Conservation (phyloP, 1,284 basidiomycete genomes). For the Takashimella tepidaria region DNA sequence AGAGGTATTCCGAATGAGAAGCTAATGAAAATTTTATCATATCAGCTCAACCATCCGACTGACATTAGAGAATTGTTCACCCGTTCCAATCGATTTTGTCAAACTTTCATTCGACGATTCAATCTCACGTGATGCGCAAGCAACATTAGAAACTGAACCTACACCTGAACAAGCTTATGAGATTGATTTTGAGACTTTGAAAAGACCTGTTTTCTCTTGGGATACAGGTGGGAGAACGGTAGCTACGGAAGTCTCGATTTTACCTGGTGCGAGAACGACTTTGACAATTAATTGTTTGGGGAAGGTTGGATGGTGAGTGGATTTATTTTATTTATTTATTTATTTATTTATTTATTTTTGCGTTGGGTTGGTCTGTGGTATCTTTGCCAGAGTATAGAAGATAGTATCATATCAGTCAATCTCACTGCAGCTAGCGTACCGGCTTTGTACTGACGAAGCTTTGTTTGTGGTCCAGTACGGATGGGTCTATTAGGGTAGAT, state of each 20-base stretch:
- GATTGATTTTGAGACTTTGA: conserved; percentile 73
- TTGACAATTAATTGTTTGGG: conserved; percentile 72
- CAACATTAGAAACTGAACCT: conserved; percentile 66
- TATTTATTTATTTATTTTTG: too few species aligned
- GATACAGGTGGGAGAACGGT: conserved; percentile 51
- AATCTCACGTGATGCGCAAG: conserved; percentile 68
- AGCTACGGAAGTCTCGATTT: conserved; percentile 52
- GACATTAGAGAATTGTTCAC: conserved; percentile 80
- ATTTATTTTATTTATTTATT: too few species aligned
- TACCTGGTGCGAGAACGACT: conserved; percentile 64
- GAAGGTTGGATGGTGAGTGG: conserved; percentile 74
- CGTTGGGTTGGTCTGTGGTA: too few species aligned
- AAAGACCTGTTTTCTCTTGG: conserved; percentile 78
- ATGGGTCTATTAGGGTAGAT: conserved; percentile 71
- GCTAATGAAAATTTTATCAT: too few species aligned
- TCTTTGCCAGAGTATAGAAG: too few species aligned
- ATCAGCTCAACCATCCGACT: conserved; percentile 71
- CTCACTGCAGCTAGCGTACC: too few species aligned
- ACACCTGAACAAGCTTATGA: conserved; percentile 83
- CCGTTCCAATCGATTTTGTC: conserved; percentile 75
- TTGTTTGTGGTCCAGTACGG: conserved; percentile 63
- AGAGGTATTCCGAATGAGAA: too few species aligned
- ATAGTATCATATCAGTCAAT: too few species aligned
- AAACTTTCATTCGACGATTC: conserved; percentile 84
- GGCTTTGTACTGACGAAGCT: too few species aligned